Percentiles rank a stretch among this genome's conserved stretches.
Conservation (phyloP, 441 rosid genomes). For the Kokia cookei region DNA sequence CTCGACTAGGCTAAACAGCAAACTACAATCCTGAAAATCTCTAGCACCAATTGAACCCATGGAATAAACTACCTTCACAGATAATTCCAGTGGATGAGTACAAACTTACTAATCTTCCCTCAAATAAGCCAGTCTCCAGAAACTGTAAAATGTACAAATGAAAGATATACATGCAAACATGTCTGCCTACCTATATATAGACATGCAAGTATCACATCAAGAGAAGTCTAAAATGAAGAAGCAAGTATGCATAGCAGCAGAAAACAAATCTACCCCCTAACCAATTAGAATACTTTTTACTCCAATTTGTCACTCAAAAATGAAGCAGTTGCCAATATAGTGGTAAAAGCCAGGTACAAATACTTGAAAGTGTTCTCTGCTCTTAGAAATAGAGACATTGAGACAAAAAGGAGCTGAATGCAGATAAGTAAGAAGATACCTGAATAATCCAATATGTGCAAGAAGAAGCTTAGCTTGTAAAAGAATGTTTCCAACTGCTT, state of each 20-base stretch:
- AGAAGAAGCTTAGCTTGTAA: conserved; percentile 98
- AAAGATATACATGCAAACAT: neutral
- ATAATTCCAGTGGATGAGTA: neutral
- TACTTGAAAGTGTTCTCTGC: neutral
- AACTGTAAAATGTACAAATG: neutral
- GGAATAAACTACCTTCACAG: neutral
- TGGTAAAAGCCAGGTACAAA: neutral
- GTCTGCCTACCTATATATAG: neutral
- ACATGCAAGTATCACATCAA: neutral
- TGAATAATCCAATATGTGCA: conserved; percentile 91
- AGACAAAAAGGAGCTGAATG: neutral
- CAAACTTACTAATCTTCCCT: neutral
- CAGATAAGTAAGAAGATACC: conserved; percentile 39
- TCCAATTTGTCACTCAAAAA: neutral
- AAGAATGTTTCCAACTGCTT: conserved; percentile 96
- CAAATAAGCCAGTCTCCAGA: neutral
- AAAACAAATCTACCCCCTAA: neutral
- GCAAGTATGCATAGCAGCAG: neutral
- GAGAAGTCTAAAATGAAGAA: neutral
- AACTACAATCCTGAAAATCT: neutral
- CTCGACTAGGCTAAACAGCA: neutral
- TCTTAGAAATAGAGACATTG: neutral
- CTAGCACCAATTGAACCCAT: neutral
- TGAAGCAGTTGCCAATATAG: neutral
- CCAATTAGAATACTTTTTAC: neutral